Base-by-base conservation (phyloP, 306 rosid genomes). In the Trifolium dubium region DNA sequence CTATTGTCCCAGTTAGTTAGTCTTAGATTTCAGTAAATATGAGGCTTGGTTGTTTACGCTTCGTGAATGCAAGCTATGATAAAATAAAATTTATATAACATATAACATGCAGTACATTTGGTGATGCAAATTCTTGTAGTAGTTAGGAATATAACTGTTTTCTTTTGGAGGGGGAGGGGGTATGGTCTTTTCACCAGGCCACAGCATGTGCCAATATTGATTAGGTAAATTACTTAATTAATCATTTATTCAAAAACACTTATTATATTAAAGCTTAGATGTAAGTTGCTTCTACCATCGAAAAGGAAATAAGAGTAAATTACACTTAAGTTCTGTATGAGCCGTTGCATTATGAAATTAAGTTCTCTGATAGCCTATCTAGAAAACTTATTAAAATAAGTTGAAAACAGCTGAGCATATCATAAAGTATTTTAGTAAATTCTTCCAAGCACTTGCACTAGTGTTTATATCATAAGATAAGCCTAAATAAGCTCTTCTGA, bases 31-130 rank as follows among this genome's bases (percentile, higher is more conserved):
- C 10, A 12, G 60, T n/a, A 19, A 71, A 78, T 32, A 51, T 8
- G 9, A 40, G 59, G 53, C 28, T 23, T 60, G 44, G 18, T 69
- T 65, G 18, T 69, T 65, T 43, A 19, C 58, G 49, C 62, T 69
- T 69, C 32, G 69, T 5, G 63, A 40, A 59, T 47, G 64, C 68
- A 59, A 67, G 49, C 43, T 76, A 30, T 65, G 35, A 11, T 18
- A 39, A 41, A 41, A 8, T 49, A 10, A 23, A 68, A 18, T 77
- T 68, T 34, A 39, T 62, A 63, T 10, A 50, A 10, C 32, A 34
- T 54, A 71, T 29, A 40, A 28, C 44, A 46, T 55, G 8, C 15
- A 4, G 12, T 37, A 49, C 30, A 67, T 73, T 30, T 47, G 34
- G 74, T 59, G 43, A 37, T 15, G 61, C 15, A 28, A 30, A 3